Percentiles rank a stretch among this genome's conserved stretches.
These are phyloP conservation scores for Suillus weaverae DNA, from an alignment of 768 basidiomycete genomes.

Conservation along the genomic window DNA sequence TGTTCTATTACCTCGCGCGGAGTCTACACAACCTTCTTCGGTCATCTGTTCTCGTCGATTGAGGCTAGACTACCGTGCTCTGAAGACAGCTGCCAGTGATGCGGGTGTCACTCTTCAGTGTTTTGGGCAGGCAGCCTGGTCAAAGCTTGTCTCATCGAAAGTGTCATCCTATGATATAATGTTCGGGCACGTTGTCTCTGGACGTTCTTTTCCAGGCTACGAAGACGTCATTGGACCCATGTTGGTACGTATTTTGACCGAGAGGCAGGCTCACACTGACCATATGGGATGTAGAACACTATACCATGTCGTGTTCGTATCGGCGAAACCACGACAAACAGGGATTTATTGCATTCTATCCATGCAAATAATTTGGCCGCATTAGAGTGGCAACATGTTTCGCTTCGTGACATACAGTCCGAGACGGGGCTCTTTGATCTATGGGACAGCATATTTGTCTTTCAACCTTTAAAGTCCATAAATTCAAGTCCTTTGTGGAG, in stretches of 20 bases:
- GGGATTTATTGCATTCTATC: conserved; percentile 36
- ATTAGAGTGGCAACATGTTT: conserved; percentile 45
- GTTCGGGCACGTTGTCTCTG: conserved; percentile 49
- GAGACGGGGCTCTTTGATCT: conserved; percentile 30
- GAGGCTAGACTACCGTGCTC: conserved; percentile 15
- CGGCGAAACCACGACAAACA: conserved; percentile 24
- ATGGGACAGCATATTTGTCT: conserved; percentile 47
- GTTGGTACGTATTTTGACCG: conserved; percentile 34
- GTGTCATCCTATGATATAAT: conserved; percentile 35
- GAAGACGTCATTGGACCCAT: conserved; percentile 49
- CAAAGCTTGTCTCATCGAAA: conserved; percentile 26
- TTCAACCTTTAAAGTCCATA: conserved; percentile 32
- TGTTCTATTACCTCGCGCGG: conserved; percentile 15
- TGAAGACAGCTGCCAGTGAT: conserved; percentile 6
- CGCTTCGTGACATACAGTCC: conserved; percentile 43
- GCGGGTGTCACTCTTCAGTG: conserved; percentile 38
- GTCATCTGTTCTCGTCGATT: conserved; percentile 14
- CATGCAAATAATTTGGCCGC: conserved; percentile 40
- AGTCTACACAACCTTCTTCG: conserved; percentile 17
- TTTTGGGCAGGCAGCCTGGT: conserved; percentile 34
- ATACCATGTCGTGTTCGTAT: conserved; percentile 45
- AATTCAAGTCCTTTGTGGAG: conserved; percentile 20
- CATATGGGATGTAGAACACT: conserved; percentile 37
- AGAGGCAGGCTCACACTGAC: background rate
- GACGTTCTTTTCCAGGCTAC: conserved; percentile 39